These are phyloP conservation scores for Metarhizium rileyi DNA, from an alignment of 2,329 filamentous ascomycete species.

Conservation along the genomic window DNA sequence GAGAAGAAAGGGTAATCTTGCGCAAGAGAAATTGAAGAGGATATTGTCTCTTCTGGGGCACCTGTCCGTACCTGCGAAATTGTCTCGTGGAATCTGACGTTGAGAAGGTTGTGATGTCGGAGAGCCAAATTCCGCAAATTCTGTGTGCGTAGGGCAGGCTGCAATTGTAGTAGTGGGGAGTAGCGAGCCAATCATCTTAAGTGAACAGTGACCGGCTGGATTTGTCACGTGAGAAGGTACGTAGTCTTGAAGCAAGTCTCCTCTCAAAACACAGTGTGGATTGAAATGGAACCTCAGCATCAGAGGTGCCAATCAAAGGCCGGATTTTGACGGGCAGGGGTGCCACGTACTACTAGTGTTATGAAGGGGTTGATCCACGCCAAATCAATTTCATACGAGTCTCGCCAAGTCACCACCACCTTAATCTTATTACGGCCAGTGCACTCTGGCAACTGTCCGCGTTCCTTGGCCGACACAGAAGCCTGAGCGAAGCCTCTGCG, in stretches of 20 bases:
- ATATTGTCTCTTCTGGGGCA: slow-evolving; percentile 11
- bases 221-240: slow-evolving; percentile 17
- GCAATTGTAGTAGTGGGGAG: slow-evolving; percentile 22
- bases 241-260: neutral
- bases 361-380: neutral
- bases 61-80: slow-evolving; percentile 31
- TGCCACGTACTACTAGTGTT: too few relatives aligned
- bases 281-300: neutral
- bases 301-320: slow-evolving; percentile 4
- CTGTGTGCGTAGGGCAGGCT: slow-evolving; percentile 34
- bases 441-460: neutral
- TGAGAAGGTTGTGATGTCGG: slow-evolving; percentile 27
- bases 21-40: neutral
- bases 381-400: too few relatives aligned
- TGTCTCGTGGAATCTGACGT: slow-evolving; percentile 30
- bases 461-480: neutral
- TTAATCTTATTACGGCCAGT: too few relatives aligned
- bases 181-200: slow-evolving; percentile 27
- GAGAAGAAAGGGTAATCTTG: neutral
- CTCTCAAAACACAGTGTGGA: neutral
- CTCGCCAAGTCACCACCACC: too few relatives aligned
- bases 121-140: slow-evolving; percentile 30
- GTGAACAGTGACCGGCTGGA: neutral
- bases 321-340: too few relatives aligned
- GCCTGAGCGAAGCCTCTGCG: neutral